Percentiles rank a stretch among this genome's conserved stretches.
These are phyloP conservation scores for Sequoiadendron giganteum DNA, from an alignment of 75 land plant genomes.

Conservation along the genomic window DNA sequence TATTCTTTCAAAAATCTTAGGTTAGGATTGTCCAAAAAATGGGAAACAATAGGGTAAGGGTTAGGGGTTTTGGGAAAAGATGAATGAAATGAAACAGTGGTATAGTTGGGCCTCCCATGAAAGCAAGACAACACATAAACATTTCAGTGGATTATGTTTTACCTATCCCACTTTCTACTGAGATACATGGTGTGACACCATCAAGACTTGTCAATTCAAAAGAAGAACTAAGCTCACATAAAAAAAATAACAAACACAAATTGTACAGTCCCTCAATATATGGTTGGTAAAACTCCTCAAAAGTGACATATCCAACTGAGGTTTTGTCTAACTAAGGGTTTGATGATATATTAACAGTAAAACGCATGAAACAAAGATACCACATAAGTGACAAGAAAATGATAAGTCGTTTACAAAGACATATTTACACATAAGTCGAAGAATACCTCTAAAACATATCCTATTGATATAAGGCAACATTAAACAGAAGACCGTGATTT, in stretches of 20 bases:
- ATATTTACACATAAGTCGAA: neutral
- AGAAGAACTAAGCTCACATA: neutral
- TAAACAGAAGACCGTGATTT: too few species aligned
- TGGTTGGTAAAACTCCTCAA: neutral
- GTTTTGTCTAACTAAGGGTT: neutral
- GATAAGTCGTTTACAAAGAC: neutral
- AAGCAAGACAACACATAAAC: too few species aligned
- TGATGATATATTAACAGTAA: neutral
- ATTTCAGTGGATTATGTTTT: too few species aligned
- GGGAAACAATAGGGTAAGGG: too few species aligned
- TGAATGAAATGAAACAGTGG: too few species aligned
- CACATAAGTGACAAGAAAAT: neutral
- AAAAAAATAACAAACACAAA: neutral
- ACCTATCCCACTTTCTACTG: conserved; percentile 39
- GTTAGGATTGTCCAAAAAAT: too few species aligned
- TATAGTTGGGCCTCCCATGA: too few species aligned
- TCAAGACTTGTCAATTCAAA: conserved; percentile 27
- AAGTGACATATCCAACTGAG: neutral
- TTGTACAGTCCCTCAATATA: neutral
- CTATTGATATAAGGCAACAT: too few species aligned
- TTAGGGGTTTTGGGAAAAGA: too few species aligned
- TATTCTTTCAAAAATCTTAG: too few species aligned
- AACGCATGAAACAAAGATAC: neutral
- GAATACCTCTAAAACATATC: too few species aligned
- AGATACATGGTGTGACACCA: conserved; percentile 33